Conservation (phyloP, 306 rosid genomes). For the Geum urbanum region DNA sequence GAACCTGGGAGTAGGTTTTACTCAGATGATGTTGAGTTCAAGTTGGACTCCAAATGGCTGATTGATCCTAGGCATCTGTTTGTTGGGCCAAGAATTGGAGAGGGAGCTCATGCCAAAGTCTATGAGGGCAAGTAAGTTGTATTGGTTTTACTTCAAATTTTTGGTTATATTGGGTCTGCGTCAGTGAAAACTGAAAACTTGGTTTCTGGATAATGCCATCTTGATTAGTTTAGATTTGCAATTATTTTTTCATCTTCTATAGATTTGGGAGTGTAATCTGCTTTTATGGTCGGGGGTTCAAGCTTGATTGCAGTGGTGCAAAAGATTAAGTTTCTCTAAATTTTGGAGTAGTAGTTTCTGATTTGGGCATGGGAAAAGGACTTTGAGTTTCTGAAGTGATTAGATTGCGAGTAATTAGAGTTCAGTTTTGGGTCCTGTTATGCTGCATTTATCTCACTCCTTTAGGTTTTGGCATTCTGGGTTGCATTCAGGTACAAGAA, state of each 20-base stretch:
- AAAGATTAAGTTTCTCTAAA: neutral
- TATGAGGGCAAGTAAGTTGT: slow-evolving; percentile 87
- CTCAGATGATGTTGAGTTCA: slow-evolving; percentile 65
- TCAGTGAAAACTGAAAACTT: slow-evolving; percentile 18
- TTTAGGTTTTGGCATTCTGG: slow-evolving; percentile 20
- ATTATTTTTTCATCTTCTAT: slow-evolving; percentile 10
- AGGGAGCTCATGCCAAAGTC: slow-evolving; percentile 96
- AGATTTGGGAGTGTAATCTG: slow-evolving; percentile 1
- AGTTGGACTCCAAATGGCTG: slow-evolving; percentile 74
- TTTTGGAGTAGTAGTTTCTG: slow-evolving; percentile 11
- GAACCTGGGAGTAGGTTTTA: slow-evolving; percentile 76
- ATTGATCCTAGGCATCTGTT: slow-evolving; percentile 75
- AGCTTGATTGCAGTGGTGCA: neutral
- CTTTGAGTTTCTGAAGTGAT: slow-evolving; percentile 18
- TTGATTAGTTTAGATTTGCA: slow-evolving; percentile 10
- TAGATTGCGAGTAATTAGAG: neutral
- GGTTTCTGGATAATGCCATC: slow-evolving; percentile 29
- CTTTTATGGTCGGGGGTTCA: slow-evolving; percentile 2
- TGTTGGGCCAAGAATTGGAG: slow-evolving; percentile 91
- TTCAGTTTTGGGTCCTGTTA: slow-evolving; percentile 10
- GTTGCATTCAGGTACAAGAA: slow-evolving; percentile 59
- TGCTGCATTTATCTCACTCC: slow-evolving; percentile 21
- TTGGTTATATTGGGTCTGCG: slow-evolving; percentile 19
- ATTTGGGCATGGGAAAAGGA: neutral
- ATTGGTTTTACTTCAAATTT: neutral